These are phyloP conservation scores for Candida xyloterini DNA, from an alignment of 805 yeast species.

Conservation along the genomic window DNA sequence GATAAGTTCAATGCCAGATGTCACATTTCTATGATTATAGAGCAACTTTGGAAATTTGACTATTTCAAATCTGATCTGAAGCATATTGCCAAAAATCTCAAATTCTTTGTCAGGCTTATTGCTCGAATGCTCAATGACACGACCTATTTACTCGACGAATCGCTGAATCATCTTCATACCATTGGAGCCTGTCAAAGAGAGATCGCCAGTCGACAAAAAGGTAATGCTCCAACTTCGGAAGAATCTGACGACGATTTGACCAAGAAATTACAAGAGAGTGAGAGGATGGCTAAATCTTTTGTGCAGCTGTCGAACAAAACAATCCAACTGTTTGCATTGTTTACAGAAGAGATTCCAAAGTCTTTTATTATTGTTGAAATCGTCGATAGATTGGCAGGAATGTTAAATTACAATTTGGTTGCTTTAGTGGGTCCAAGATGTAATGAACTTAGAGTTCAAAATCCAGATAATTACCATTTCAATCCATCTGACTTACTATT, in stretches of 20 bases:
- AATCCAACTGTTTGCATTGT: slow-evolving; percentile 70
- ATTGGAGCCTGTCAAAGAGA: slow-evolving; percentile 78
- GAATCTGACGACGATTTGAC: slow-evolving; percentile 63
- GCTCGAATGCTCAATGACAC: slow-evolving; percentile 95
- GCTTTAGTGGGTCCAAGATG: slow-evolving; percentile 96
- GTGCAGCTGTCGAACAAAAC: slow-evolving; percentile 84
- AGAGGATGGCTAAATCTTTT: slow-evolving; percentile 74
- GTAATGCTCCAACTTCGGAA: slow-evolving; percentile 32
- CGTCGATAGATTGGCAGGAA: slow-evolving; percentile 90
- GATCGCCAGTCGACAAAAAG: slow-evolving; percentile 46
- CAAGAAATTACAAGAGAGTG: slow-evolving; percentile 57
- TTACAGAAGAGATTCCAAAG: slow-evolving; percentile 80
- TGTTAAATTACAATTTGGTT: slow-evolving; percentile 88
- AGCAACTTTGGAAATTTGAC: slow-evolving; percentile 76
- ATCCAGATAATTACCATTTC: slow-evolving; percentile 80
- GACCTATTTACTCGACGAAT: slow-evolving; percentile 87
- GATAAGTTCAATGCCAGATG: slow-evolving; percentile 92
- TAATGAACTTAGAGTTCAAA: slow-evolving; percentile 76
- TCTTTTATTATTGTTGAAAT: slow-evolving; percentile 87
- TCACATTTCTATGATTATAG: slow-evolving; percentile 78
- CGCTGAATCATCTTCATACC: slow-evolving; percentile 70
- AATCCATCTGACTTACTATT: slow-evolving; percentile 71
- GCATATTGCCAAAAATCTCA: slow-evolving; percentile 62
- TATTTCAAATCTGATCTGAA: slow-evolving; percentile 66
- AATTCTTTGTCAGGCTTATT: slow-evolving; percentile 86